Evolutionary conservation across 352 stramenopile species (phyloP).

Genomic region (Blastocystis sp.): DNA sequence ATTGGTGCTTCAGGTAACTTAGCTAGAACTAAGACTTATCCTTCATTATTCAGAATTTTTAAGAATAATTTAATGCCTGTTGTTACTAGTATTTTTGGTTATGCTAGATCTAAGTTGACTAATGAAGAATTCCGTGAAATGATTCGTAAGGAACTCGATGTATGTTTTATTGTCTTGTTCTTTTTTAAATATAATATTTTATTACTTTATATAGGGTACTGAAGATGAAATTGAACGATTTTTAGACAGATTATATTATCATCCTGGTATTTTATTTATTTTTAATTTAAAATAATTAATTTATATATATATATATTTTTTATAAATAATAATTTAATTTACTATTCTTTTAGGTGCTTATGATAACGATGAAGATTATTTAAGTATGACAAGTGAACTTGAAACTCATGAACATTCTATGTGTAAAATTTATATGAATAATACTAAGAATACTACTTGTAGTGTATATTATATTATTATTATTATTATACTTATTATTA

Average conservation of each 20-base stretch:
- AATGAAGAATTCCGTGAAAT: constrained; percentile 61
- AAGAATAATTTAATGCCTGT: constrained; percentile 54
- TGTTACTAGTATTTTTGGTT: constrained; percentile 61
- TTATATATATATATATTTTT: too few species aligned
- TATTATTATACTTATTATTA: too few species aligned
- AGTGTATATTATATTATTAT: too few species aligned
- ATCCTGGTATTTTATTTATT: constrained; percentile 54
- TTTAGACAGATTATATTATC: constrained; percentile 54
- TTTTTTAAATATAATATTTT: constrained; percentile 8
- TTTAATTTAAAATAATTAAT: too few species aligned
- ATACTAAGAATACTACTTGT: too few species aligned
- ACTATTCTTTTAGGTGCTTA: too few species aligned
- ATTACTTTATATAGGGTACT: constrained; percentile 39
- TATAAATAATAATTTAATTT: too few species aligned
- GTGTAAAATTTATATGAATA: constrained; percentile 8
- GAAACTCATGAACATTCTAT: constrained; percentile 29
- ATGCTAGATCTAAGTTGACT: constrained; percentile 56
- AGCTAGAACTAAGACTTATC: constrained; percentile 71
- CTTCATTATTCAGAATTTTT: constrained; percentile 66
- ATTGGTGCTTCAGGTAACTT: constrained; percentile 63
- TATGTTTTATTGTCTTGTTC: constrained; percentile 45
- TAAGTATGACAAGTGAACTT: constrained; percentile 46
- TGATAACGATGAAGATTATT: constrained; percentile 58
- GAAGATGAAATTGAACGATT: constrained; percentile 51
- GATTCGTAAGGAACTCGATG: constrained; percentile 53